Base-by-base conservation (phyloP, 75 land plant species). In the Picea sitchensis region DNA sequence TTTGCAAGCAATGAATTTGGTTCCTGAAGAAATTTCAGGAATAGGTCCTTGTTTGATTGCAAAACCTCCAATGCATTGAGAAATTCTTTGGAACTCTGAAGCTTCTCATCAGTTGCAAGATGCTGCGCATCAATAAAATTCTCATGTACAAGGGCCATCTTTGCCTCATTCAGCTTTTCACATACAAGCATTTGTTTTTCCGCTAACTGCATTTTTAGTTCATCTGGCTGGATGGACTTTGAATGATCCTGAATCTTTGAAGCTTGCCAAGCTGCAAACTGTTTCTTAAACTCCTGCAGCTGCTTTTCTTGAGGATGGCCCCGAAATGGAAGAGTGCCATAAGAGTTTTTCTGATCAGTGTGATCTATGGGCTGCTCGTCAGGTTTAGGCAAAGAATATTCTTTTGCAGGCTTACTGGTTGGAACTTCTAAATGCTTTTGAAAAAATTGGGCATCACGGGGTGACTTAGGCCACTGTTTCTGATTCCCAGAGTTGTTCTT, bases 221-320 rank as follows among this genome's bases (percentile, higher is more conserved):
- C 79, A 17, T 82, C 86, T 74, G 83, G 62, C 51, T 88, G 86
- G 65, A 65, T 36, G 20, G 79, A 18, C 61, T 67, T 86, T 58
- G 92, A 81, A 57, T 80, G 75, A 65, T 90, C 90, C 81, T 73
- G 79, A 23, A 83, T 12, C 74, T 85, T 88, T 23, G 86, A 82
- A 57, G 91, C 86, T 77, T 91, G 92, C 95, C 93, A 90, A 75
- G 99, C 98, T 80, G 87, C 89, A 85, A 97, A 92, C 36, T 95
- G 94, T 72, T 89, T 92, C 85, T 95, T 97, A 67, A 96, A 92
- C 73, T 91, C 86, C 78, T 96, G 97, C 12, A 96, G 87, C 80
- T 92, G 84, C 81, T 91, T 86, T 67, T 94, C 99, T 77, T 96
- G 99, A 17, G 99, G 99, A 86, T 96, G 99, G 59, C 91, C 91